Evolutionary conservation across 2,329 filamentous ascomycete genomes (phyloP), one percentile per base, ranked within the genome.

Genomic region (Cladosporium sp.): DNA sequence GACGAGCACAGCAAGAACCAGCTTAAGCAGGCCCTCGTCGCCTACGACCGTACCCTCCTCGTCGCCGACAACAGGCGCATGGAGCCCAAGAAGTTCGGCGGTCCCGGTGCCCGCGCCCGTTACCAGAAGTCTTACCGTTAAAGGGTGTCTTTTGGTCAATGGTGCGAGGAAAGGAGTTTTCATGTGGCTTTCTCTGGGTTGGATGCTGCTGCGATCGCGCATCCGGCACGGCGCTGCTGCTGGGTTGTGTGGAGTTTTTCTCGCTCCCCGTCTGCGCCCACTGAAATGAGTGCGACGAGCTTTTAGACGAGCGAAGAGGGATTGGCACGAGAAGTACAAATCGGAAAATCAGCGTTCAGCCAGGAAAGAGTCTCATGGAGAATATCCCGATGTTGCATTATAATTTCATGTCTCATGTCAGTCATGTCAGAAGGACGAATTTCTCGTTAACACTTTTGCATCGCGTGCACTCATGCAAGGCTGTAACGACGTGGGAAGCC

Each of bases 71-170:
- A 97, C 91, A 91, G 95, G 83, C 92, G 95, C 78, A 95, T 92
- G 84, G 95, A 99, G 89, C 94, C 94, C 85, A 98, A 98, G 93
- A 97, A 97, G 88, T 92, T 92, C 80, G 89, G 89, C 82, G 91
- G 91, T 91, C 91, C 88, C 77, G 94, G 94, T 89, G 94, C 95
- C 81, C 91, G 94, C 81, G 87, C 94, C 80, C 91, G 93, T 81
- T 98, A 92, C 93, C 94, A 98, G 88, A 97, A 97, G 88, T 97
- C 93, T 76, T 97, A 97, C 90, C 92, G 93, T 93, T 97, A 94
- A 92, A 74, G 68, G 5, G 60, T 63, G 32, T 56, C 60, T 63
- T 54, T 21, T 56, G 60, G 60, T 63, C 60, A 46, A 23, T 32
- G 60, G 60, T 53, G 60, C 49, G 23, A 53, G 60, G 60, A 26